Evolutionary conservation across 2,329 filamentous ascomycete genomes (phyloP).

Genomic region (Chrysosporium keratinophilum): DNA sequence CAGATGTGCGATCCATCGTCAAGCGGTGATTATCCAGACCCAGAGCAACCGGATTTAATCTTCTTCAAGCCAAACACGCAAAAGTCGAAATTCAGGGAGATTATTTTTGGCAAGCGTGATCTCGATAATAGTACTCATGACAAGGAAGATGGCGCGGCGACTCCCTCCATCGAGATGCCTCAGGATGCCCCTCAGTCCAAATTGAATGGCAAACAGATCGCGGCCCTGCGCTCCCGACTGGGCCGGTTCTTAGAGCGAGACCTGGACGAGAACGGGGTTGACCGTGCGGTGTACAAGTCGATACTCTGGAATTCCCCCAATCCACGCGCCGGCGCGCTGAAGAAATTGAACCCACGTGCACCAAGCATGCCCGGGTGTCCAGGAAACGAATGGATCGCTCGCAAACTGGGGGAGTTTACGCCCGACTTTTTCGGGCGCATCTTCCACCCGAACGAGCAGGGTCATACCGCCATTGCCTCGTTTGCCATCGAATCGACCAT

Average conservation of each 20-base stretch:
- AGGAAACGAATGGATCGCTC: conserved; percentile 16
- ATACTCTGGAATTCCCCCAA: conserved; percentile 20
- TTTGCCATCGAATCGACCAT: conserved; percentile 21
- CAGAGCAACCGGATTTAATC: conserved; percentile 23
- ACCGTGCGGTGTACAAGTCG: conserved; percentile 19
- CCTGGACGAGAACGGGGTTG: conserved; percentile 9
- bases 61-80: conserved; percentile 25
- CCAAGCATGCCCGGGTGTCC: conserved; percentile 23
- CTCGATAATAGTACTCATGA: not conserved
- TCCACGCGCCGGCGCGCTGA: conserved; percentile 18
- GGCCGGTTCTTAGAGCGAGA: not conserved
- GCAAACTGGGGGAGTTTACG: conserved; percentile 18
- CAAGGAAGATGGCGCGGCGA: no score
- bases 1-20: conserved; percentile 24
- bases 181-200: not conserved
- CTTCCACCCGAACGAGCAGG: conserved; percentile 28
- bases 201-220: conserved; percentile 2
- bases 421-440: conserved; percentile 25
- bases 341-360: conserved; percentile 18
- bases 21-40: conserved; percentile 21
- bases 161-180: not conserved
- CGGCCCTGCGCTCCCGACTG: not conserved
- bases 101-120: not conserved
- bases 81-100: conserved; percentile 19
- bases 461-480: conserved; percentile 19